phyloP scores from a whole-genome alignment of 164 flowering plant species.

The Houttuynia cordata region DNA sequence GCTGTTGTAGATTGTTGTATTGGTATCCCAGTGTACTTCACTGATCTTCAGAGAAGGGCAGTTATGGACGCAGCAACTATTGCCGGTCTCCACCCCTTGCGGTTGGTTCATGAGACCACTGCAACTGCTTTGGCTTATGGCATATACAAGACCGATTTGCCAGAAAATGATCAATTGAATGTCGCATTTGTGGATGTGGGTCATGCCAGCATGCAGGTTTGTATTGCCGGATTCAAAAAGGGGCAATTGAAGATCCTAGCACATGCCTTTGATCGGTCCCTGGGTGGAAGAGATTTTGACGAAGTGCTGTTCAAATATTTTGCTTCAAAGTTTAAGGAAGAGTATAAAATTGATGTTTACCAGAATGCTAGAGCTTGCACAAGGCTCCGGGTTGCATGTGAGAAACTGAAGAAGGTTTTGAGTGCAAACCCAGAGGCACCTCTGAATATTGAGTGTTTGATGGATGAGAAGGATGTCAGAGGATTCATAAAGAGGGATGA shows the following conservation, averaged over 20 bases:
- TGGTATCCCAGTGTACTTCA: conserved; percentile 84
- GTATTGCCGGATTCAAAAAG: conserved; percentile 75
- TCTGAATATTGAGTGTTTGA: conserved; percentile 72
- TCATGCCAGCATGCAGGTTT: conserved; percentile 80
- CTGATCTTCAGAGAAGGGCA: conserved; percentile 83
- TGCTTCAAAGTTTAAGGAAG: conserved; percentile 60
- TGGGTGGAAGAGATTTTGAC: conserved; percentile 90
- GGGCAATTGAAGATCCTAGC: conserved; percentile 66
- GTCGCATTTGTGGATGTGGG: conserved; percentile 86
- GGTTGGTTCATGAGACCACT: conserved; percentile 71
- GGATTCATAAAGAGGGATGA: conserved; percentile 78
- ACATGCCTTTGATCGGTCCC: conserved; percentile 58
- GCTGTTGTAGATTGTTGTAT: conserved; percentile 92
- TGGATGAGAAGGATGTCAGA: conserved; percentile 91
- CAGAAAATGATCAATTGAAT: conserved; percentile 70
- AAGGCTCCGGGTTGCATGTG: conserved; percentile 67
- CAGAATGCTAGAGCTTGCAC: conserved; percentile 75
- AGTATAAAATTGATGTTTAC: conserved; percentile 69
- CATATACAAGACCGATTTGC: conserved; percentile 82
- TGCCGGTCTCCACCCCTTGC: conserved; percentile 77
- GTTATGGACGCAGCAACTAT: conserved; percentile 86
- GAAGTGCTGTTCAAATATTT: conserved; percentile 68
- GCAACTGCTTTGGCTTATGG: conserved; percentile 90
- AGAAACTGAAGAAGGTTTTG: conserved; percentile 73
- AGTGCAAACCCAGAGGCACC: conserved; percentile 92